Conservation (phyloP, 2,329 filamentous ascomycete genomes). For the Colletotrichum kahawae region DNA sequence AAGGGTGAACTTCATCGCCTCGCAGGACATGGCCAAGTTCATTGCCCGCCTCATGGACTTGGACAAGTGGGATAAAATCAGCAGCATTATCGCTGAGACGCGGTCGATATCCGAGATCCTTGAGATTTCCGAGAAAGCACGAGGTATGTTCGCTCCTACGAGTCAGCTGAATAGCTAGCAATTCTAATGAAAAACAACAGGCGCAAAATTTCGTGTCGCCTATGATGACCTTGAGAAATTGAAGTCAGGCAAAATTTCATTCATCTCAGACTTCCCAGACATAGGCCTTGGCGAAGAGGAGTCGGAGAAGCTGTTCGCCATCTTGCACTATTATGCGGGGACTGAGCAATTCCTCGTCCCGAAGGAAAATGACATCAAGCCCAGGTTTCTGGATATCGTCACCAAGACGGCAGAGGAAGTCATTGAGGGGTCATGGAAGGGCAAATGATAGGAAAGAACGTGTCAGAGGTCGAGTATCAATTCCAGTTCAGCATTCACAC, state of each 20-base stretch:
- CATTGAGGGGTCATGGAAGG: conserved; percentile 16
- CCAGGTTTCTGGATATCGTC: conserved; percentile 32
- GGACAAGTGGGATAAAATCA: conserved; percentile 41
- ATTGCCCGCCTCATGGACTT: conserved; percentile 41
- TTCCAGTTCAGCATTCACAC: background rate
- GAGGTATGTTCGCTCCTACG: background rate
- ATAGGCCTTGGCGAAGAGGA: conserved; percentile 23
- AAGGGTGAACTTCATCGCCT: background rate
- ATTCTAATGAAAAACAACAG: background rate
- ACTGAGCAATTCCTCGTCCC: conserved; percentile 24
- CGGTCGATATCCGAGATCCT: conserved; percentile 42
- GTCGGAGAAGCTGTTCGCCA: conserved; percentile 24
- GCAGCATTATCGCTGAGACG: conserved; percentile 36
- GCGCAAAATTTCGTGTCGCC: background rate
- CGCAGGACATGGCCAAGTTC: conserved; percentile 29
- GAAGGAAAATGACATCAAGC: conserved; percentile 26
- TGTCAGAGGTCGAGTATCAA: background rate
- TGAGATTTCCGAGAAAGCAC: conserved; percentile 32
- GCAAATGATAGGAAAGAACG: background rate
- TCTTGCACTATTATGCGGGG: conserved; percentile 25
- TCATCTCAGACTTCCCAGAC: conserved; percentile 22
- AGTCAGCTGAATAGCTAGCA: too few species aligned
- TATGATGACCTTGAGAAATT: conserved; percentile 24
- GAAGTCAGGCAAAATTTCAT: conserved; percentile 28
- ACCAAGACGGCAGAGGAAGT: conserved; percentile 26